Evolutionary conservation across 352 stramenopile species (phyloP).

Genomic region (Phytophthora pluvialis): DNA sequence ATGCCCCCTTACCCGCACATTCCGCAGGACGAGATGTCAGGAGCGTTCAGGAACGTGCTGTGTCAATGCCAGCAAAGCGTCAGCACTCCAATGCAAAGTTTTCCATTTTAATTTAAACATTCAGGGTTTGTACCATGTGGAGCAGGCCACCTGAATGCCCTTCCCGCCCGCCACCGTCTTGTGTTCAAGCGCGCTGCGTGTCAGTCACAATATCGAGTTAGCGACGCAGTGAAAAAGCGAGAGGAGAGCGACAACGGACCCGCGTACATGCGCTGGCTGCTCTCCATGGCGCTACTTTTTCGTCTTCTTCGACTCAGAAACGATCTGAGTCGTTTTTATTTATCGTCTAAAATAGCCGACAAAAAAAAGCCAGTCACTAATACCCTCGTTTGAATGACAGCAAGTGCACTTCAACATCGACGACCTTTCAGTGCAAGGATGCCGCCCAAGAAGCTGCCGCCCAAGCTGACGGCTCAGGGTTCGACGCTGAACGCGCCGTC

Average conservation of each 20-base stretch:
- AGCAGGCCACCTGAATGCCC: conserved; percentile 58
- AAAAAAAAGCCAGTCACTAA: background rate
- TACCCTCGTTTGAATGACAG: conserved; percentile 11
- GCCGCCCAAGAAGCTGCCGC: conserved; percentile 49
- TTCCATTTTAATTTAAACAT: background rate
- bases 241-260: background rate
- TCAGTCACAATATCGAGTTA: background rate
- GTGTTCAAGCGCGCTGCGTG: conserved; percentile 39
- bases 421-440: conserved; percentile 31
- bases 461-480: conserved; percentile 43
- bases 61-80: conserved; percentile 8
- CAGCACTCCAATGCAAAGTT: background rate
- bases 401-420: conserved; percentile 17
- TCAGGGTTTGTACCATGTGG: conserved; percentile 49
- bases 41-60: conserved; percentile 77
- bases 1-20: conserved; percentile 69
- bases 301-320: background rate
- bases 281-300: conserved; percentile 23
- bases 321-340: no score
- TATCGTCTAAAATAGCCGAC: no score
- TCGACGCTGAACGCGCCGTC: conserved; percentile 16
- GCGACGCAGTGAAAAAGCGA: background rate
- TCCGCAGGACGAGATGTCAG: conserved; percentile 57
- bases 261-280: conserved; percentile 30
- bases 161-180: conserved; percentile 70